phyloP scores from a whole-genome alignment of 352 stramenopile species.

The Pythium phragmiticola region DNA sequence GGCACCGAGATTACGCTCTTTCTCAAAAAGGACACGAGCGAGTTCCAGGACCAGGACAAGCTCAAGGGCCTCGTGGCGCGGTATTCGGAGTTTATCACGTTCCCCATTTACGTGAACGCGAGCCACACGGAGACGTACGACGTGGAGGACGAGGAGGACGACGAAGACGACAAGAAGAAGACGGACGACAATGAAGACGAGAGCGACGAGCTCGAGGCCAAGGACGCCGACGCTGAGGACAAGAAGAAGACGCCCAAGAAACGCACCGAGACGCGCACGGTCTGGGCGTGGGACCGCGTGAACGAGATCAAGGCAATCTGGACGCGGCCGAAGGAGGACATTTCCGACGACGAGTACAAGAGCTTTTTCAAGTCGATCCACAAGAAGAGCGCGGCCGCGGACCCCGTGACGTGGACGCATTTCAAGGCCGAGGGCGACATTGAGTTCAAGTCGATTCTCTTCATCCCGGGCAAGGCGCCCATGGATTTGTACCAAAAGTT shows the following conservation, averaged over 20 bases:
- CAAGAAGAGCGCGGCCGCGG: conserved; percentile 71
- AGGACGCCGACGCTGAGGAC: conserved; percentile 73
- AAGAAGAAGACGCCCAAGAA: conserved; percentile 76
- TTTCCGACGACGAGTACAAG: conserved; percentile 98
- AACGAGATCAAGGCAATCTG: conserved; percentile 98
- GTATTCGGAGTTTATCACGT: conserved; percentile 99
- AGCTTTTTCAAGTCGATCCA: conserved; percentile 97
- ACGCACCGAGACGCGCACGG: conserved; percentile 91
- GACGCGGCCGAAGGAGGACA: conserved; percentile 95
- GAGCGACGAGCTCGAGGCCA: conserved; percentile 68
- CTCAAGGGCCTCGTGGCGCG: conserved; percentile 95
- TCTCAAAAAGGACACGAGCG: conserved; percentile 97
- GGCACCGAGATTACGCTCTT: conserved; percentile 99
- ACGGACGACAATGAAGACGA: conserved; percentile 52
- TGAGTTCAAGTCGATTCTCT: conserved; percentile 99
- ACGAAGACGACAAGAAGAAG: conserved; percentile 68
- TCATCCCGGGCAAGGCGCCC: conserved; percentile 91
- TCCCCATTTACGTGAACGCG: conserved; percentile 98
- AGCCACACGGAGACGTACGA: conserved; percentile 91
- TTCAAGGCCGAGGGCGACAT: conserved; percentile 99
- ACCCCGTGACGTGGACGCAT: conserved; percentile 97
- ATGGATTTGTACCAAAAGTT: conserved; percentile 89
- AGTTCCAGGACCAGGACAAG: conserved; percentile 95
- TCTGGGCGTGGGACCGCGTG: conserved; percentile 95
- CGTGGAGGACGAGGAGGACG: conserved; percentile 79